Percentiles rank a stretch among this genome's conserved stretches.
phyloP scores from a whole-genome alignment of 352 stramenopile genomes.

The Thalassiosira delicatula region DNA sequence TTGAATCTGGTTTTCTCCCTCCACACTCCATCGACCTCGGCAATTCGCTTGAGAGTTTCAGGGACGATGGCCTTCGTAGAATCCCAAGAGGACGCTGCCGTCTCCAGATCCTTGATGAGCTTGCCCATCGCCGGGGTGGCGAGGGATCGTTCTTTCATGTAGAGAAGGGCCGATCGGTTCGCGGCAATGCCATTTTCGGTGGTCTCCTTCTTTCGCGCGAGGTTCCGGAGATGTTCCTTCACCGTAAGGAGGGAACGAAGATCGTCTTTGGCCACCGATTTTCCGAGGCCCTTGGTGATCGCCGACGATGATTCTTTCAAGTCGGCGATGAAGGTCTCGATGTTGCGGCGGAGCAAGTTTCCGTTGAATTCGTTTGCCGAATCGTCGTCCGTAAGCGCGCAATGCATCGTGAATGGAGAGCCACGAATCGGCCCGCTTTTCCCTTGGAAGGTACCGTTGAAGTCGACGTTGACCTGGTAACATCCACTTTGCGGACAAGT shows the following conservation, averaged over 20 bases:
- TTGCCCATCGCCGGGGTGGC: conserved; percentile 52
- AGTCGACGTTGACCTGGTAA: conserved; percentile 90
- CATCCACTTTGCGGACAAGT: conserved; percentile 85
- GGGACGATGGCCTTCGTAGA: conserved; percentile 73
- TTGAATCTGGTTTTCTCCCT: conserved; percentile 90
- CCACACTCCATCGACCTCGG: conserved; percentile 79
- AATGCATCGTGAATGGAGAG: conserved; percentile 87
- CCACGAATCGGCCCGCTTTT: conserved; percentile 91
- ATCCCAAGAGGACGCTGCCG: conserved; percentile 69
- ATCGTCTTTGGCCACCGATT: conserved; percentile 72
- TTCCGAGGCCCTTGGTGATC: conserved; percentile 49
- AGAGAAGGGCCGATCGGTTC: conserved; percentile 68
- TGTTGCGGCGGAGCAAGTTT: conserved; percentile 30
- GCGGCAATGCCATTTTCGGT: conserved; percentile 79
- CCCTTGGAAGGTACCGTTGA: conserved; percentile 92
- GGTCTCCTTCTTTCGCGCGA: conserved; percentile 63
- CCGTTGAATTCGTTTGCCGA: conserved; percentile 75
- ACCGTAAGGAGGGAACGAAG: conserved; percentile 81
- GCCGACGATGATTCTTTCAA: conserved; percentile 40
- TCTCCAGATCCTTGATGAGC: conserved; percentile 79
- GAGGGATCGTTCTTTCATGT: conserved; percentile 73
- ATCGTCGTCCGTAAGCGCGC: conserved; percentile 56
- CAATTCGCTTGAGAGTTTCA: conserved; percentile 73
- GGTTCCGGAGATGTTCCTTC: conserved; percentile 83
- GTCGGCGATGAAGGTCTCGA: conserved; percentile 49